Conservation (phyloP, 768 basidiomycete species). For the Lanmaoa rubissima region DNA sequence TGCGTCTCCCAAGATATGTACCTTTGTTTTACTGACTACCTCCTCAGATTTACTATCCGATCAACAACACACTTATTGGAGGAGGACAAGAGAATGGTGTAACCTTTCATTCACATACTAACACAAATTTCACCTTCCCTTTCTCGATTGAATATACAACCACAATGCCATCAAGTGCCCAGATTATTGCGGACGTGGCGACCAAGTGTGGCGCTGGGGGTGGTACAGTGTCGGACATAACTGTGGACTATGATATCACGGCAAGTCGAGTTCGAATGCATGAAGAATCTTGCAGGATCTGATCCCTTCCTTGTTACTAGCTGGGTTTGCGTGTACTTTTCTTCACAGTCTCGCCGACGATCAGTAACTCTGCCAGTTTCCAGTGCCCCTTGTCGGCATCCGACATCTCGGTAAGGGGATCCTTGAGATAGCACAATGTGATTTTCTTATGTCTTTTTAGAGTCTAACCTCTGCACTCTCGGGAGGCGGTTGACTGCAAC, state of each 20-base stretch:
- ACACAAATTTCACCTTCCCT: constrained; percentile 74
- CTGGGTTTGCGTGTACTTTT: constrained; percentile 63
- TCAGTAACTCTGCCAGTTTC: constrained; percentile 61
- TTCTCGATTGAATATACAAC: constrained; percentile 64
- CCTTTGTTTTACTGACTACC: constrained; percentile 3
- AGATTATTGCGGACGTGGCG: constrained; percentile 61
- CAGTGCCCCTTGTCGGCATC: constrained; percentile 54
- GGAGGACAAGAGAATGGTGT: constrained; percentile 50
- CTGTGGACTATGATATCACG: constrained; percentile 64
- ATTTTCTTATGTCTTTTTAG: constrained; percentile 19
- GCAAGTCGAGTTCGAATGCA: constrained; percentile 31
- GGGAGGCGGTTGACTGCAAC: constrained; percentile 2
- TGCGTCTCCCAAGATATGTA: constrained; percentile 5
- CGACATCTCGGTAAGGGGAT: constrained; percentile 23
- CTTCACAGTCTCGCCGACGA: constrained; percentile 62
- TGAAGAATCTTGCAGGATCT: constrained; percentile 3
- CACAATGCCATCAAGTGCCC: constrained; percentile 47
- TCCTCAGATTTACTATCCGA: constrained; percentile 68
- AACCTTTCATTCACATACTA: constrained; percentile 48
- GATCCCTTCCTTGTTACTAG: constrained; percentile 34
- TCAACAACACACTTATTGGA: constrained; percentile 67
- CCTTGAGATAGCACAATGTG: not conserved
- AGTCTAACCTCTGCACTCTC: constrained; percentile 16
- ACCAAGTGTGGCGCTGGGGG: constrained; percentile 58
- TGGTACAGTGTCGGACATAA: constrained; percentile 45